phyloP scores from a whole-genome alignment of 768 basidiomycete genomes.

The Lentinula detonsa region DNA sequence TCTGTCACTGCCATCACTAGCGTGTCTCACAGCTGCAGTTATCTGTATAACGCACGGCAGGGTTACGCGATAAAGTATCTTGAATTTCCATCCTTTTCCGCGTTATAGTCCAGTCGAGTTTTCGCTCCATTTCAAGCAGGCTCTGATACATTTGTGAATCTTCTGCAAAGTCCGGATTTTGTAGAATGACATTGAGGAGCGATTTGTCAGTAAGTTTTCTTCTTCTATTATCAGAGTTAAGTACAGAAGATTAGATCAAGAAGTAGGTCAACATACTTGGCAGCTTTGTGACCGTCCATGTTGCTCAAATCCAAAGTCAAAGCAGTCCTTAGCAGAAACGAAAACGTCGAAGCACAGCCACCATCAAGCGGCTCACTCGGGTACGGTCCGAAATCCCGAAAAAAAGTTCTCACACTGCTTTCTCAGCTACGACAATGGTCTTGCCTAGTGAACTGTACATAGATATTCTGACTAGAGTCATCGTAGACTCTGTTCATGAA shows the following conservation, averaged over 20 bases:
- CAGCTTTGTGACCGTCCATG: constrained; percentile 1
- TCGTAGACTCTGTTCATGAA: not conserved
- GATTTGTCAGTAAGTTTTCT: constrained; percentile 77
- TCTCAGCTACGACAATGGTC: not conserved
- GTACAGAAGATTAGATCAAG: too few relatives aligned
- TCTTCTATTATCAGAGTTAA: constrained; percentile 36
- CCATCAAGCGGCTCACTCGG: not conserved
- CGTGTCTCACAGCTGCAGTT: too few relatives aligned
- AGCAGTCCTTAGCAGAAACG: not conserved
- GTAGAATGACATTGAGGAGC: constrained; percentile 70
- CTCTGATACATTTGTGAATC: constrained; percentile 87
- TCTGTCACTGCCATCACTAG: constrained; percentile 34
- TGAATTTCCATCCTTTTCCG: constrained; percentile 88
- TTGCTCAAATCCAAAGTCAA: not conserved
- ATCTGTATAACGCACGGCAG: constrained; percentile 42
- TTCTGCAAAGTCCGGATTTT: constrained; percentile 67
- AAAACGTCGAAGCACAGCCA: not conserved
- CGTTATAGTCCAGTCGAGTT: constrained; percentile 92
- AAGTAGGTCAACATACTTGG: not conserved
- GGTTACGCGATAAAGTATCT: constrained; percentile 73
- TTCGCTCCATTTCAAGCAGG: constrained; percentile 82
- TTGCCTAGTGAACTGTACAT: not conserved
- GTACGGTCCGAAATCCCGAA: too few relatives aligned
- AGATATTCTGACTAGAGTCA: not conserved
- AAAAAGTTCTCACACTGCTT: too few relatives aligned